Evolutionary conservation across 495 filamentous ascomycete genomes (phyloP).

Genomic region (Podospora australis): DNA sequence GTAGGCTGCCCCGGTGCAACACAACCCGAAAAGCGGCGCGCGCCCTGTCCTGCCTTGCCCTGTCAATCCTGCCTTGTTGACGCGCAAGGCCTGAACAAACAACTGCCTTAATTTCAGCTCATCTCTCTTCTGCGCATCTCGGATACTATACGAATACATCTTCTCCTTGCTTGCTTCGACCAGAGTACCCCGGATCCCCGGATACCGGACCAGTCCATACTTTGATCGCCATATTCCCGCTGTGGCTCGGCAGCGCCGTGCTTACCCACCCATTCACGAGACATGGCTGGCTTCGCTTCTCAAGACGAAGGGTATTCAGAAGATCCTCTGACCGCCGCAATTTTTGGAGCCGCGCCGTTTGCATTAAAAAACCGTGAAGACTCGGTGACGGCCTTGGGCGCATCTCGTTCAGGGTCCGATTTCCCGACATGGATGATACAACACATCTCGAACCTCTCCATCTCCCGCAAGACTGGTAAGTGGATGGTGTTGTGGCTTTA

Average conservation of each 20-base stretch:
- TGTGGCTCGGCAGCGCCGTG: background rate
- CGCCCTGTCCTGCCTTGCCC: no score
- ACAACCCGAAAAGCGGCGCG: no score
- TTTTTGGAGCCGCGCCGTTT: constrained; percentile 24
- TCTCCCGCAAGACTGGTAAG: constrained; percentile 45
- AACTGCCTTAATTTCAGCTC: no score
- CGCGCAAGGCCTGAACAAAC: no score
- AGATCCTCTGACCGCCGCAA: constrained; percentile 44
- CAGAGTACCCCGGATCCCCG: no score
- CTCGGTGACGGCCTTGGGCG: constrained; percentile 12
- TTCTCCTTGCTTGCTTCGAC: no score
- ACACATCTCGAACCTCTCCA: constrained; percentile 40
- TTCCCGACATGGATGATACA: constrained; percentile 39
- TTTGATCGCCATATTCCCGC: no score
- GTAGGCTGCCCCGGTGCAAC: no score
- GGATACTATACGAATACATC: no score
- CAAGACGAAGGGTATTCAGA: constrained; percentile 56
- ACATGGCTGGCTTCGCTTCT: constrained; percentile 21
- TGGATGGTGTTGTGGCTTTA: background rate
- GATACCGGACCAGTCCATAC: no score
- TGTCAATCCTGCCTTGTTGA: no score
- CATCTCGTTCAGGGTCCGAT: constrained; percentile 22
- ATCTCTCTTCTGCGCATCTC: no score
- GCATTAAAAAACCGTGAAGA: constrained; percentile 20
- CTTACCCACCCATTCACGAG: constrained; percentile 1